phyloP scores from a whole-genome alignment of 2,329 filamentous ascomycete species.

The Blastomyces parvus region DNA sequence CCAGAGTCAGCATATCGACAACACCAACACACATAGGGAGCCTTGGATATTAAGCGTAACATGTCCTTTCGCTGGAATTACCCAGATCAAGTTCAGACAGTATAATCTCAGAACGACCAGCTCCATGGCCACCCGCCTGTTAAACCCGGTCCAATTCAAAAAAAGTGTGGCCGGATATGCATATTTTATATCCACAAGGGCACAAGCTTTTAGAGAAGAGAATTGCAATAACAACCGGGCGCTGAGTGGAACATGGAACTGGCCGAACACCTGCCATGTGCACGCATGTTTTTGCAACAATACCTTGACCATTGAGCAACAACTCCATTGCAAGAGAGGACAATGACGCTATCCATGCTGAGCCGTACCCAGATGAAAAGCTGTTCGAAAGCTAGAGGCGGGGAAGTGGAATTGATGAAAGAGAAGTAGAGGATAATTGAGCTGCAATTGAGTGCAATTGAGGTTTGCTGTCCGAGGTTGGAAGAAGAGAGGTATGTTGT shows the following conservation, averaged over 20 bases:
- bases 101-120: slow-evolving; percentile 59
- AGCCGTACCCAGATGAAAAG: neutral
- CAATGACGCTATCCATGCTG: neutral
- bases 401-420: neutral
- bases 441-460: neutral
- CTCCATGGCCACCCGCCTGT: neutral
- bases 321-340: neutral
- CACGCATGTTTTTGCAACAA: slow-evolving; percentile 27
- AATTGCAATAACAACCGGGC: neutral
- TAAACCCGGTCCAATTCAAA: neutral
- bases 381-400: neutral
- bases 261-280: slow-evolving; percentile 39
- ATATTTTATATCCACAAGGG: neutral
- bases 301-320: slow-evolving; percentile 32
- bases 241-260: slow-evolving; percentile 13
- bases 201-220: neutral
- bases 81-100: slow-evolving; percentile 77
- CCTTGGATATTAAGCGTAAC: slow-evolving; percentile 52
- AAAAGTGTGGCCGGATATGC: neutral
- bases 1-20: slow-evolving; percentile 24
- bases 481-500: neutral
- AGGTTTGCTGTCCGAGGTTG: neutral
- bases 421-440: neutral
- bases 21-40: slow-evolving; percentile 20
- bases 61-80: slow-evolving; percentile 84